Evolutionary conservation across 768 basidiomycete species (phyloP).

Genomic region (Serendipita vermifera): DNA sequence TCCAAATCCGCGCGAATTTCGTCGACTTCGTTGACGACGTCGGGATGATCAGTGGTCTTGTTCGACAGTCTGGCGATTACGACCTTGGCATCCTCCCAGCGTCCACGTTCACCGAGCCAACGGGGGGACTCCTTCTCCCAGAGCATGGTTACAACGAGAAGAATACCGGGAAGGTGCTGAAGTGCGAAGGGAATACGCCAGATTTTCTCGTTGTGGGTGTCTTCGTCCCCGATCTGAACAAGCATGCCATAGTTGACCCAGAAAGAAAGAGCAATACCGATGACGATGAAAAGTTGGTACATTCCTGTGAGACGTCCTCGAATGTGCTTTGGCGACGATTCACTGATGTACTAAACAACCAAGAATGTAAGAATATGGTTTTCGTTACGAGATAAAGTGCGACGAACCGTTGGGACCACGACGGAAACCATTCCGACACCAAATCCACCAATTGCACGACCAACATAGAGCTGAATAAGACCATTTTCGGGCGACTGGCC

Average conservation of each 20-base stretch:
- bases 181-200: slow-evolving; percentile 67
- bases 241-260: slow-evolving; percentile 49
- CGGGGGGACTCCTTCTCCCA: slow-evolving; percentile 61
- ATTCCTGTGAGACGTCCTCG: slow-evolving; percentile 75
- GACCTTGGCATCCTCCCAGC: slow-evolving; percentile 36
- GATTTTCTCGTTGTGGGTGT: slow-evolving; percentile 36
- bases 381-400: not conserved
- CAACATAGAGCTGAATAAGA: slow-evolving; percentile 59
- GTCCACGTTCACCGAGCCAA: slow-evolving; percentile 56
- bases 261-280: slow-evolving; percentile 76
- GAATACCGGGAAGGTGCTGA: slow-evolving; percentile 58
- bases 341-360: slow-evolving; percentile 74
- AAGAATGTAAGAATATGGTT: slow-evolving; percentile 25
- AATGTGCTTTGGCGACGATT: slow-evolving; percentile 76
- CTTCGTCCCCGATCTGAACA: slow-evolving; percentile 36
- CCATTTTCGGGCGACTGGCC: slow-evolving; percentile 26
- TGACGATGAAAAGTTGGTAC: slow-evolving; percentile 79
- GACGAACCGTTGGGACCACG: slow-evolving; percentile 5
- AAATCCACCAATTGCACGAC: slow-evolving; percentile 65
- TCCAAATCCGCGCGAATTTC: slow-evolving; percentile 38
- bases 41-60: slow-evolving; percentile 29
- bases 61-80: slow-evolving; percentile 56
- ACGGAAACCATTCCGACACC: slow-evolving; percentile 68
- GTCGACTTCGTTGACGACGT: slow-evolving; percentile 46
- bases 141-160: slow-evolving; percentile 35